Evolutionary conservation across 805 yeast species (phyloP).

Genomic region (Yarrowia sp.): DNA sequence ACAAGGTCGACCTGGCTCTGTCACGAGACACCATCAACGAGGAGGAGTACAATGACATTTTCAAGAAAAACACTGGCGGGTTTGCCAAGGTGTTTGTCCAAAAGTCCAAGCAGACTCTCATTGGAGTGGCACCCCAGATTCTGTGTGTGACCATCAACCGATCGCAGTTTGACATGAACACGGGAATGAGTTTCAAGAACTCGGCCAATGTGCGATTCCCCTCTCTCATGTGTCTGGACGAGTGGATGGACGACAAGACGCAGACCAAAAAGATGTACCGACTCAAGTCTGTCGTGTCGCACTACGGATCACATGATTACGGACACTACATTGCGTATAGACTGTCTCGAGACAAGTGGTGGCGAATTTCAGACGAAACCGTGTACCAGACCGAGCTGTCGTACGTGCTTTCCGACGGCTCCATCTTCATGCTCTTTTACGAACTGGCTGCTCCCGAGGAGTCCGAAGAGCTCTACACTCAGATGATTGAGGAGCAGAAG

Average conservation of each 20-base stretch:
- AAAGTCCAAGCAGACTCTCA: conserved; percentile 77
- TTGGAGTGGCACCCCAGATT: conserved; percentile 59
- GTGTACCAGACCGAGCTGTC: conserved; percentile 75
- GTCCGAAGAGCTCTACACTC: background rate
- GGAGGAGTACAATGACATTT: conserved; percentile 67
- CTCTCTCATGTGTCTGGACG: conserved; percentile 56
- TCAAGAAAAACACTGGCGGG: conserved; percentile 51
- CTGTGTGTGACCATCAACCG: conserved; percentile 86
- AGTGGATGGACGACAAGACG: conserved; percentile 54
- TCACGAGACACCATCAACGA: conserved; percentile 70
- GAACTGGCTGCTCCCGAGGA: conserved; percentile 41
- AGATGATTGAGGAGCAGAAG: conserved; percentile 15
- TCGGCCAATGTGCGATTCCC: conserved; percentile 81
- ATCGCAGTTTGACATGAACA: conserved; percentile 84
- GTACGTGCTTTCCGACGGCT: conserved; percentile 77
- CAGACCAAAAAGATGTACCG: conserved; percentile 47
- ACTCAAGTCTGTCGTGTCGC: conserved; percentile 82
- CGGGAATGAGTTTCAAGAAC: conserved; percentile 80
- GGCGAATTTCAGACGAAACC: conserved; percentile 90
- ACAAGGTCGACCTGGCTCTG: conserved; percentile 52
- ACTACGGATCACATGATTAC: conserved; percentile 92
- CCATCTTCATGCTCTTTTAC: conserved; percentile 90
- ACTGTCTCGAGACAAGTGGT: conserved; percentile 57
- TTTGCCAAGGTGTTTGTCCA: conserved; percentile 63
- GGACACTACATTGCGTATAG: conserved; percentile 96